A percentile compares a stretch with the other conserved stretches of the same genome.
phyloP scores from a whole-genome alignment of 768 basidiomycete species.

The Asterophora parasitica region DNA sequence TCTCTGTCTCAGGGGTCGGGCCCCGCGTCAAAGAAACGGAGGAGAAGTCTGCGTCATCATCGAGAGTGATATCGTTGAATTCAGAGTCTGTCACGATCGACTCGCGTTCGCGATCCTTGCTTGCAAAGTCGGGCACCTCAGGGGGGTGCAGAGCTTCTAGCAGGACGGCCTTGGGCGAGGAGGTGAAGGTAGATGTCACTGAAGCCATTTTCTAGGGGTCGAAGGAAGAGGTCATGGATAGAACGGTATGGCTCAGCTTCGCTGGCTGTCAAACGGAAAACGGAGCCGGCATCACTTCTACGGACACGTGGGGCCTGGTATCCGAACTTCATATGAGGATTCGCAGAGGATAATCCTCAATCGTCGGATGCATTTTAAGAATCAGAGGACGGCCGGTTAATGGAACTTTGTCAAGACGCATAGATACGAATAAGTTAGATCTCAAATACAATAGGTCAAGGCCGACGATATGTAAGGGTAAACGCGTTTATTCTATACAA shows the following conservation, averaged over 20 bases:
- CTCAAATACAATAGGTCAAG: background rate
- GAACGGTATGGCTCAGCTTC: constrained; percentile 7
- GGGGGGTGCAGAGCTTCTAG: constrained; percentile 53
- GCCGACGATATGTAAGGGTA: background rate
- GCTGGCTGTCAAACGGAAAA: constrained; percentile 12
- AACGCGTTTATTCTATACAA: constrained; percentile 1
- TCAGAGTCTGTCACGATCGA: constrained; percentile 53
- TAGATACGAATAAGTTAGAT: constrained; percentile 12
- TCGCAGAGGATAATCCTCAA: too few species aligned
- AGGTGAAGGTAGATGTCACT: constrained; percentile 10
- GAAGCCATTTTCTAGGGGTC: constrained; percentile 17
- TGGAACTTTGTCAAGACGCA: background rate
- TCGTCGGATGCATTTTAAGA: too few species aligned
- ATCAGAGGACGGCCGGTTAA: too few species aligned
- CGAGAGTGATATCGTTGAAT: constrained; percentile 59
- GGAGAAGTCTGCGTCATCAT: constrained; percentile 39
- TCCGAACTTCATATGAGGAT: background rate
- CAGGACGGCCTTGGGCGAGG: constrained; percentile 17
- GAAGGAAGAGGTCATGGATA: constrained; percentile 10
- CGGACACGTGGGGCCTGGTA: constrained; percentile 8
- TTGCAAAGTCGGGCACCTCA: constrained; percentile 26
- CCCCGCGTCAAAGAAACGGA: constrained; percentile 29
- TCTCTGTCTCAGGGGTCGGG: constrained; percentile 13
- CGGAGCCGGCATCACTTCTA: constrained; percentile 5
- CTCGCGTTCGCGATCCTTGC: constrained; percentile 25